A percentile compares a stretch with the other conserved stretches of the same genome.
phyloP scores from a whole-genome alignment of 805 yeast species.

The Wickerhamomyces strasburgensis region DNA sequence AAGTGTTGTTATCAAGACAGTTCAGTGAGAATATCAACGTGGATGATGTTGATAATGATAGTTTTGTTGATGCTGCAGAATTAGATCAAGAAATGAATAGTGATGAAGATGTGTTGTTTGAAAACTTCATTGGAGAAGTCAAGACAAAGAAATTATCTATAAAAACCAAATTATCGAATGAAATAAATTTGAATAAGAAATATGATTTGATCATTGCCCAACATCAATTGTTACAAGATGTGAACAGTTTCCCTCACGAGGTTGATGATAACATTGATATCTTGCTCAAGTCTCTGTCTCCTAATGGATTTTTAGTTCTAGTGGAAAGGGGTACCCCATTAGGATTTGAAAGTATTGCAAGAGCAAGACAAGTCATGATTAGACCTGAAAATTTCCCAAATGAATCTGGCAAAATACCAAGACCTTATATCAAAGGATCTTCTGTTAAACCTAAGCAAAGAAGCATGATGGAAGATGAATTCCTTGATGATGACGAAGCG shows the following conservation, averaged over 20 bases:
- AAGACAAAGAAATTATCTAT: constrained; percentile 51
- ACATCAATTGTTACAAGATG: constrained; percentile 65
- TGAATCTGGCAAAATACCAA: constrained; percentile 60
- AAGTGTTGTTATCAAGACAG: constrained; percentile 68
- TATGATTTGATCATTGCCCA: constrained; percentile 83
- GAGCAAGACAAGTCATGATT: constrained; percentile 87
- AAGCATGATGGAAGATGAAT: constrained; percentile 16
- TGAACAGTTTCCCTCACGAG: constrained; percentile 60
- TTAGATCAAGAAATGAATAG: constrained; percentile 15
- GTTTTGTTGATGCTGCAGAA: constrained; percentile 13
- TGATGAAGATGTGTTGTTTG: constrained; percentile 24
- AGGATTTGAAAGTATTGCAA: constrained; percentile 83
- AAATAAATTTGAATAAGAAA: constrained; percentile 40
- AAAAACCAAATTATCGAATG: constrained; percentile 49
- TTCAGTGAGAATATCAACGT: constrained; percentile 41
- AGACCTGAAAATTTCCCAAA: constrained; percentile 67
- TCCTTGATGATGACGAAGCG: constrained; percentile 11
- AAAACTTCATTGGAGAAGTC: constrained; percentile 45
- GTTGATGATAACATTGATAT: constrained; percentile 64
- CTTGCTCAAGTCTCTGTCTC: constrained; percentile 57
- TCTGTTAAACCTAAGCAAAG: constrained; percentile 24
- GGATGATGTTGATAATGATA: too few species aligned
- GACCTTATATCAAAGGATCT: constrained; percentile 59
- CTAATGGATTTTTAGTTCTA: constrained; percentile 74
- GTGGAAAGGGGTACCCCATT: constrained; percentile 86